Evolutionary conservation across 306 rosid species (phyloP), one percentile per base, ranked within the genome.

Genomic region (Hippophae rhamnoides): DNA sequence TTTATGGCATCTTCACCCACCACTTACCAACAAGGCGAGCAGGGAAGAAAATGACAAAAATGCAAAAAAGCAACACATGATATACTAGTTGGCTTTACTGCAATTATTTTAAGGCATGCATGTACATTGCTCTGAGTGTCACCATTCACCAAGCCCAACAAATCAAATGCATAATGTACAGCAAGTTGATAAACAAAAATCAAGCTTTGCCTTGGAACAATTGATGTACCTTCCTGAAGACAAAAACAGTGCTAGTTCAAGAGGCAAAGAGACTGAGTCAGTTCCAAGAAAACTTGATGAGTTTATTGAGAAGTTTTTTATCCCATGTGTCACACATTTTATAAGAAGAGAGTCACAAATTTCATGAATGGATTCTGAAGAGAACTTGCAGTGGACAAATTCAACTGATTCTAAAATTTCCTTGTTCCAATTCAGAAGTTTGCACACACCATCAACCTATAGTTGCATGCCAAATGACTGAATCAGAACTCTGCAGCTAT

Each of bases 361-460:
- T 62, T 69, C 75, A 59, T 80, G 67, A 10, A 90, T 18, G 69
- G 70, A 81, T 62, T 70, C 66, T 50, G 75, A 61, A 54, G 86
- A 85, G 74, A 87, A 66, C 62, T 57, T 73, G 75, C 96, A 87
- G 84, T 85, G 78, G 81, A 70, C 57, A 73, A 92, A 79, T 64
- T 87, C 95, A 73, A 92, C 77, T 5, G 95, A 79, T 12, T 79
- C 78, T 68, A 92, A 83, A 40, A 83, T 85, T 76, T 83, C 82
- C 49, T 67, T 69, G 62, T 83, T 85, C 72, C 83, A 89, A 66
- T 68, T 49, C 66, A 92, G 80, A 77, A 87, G 92, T 78, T 80
- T 74, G 84, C 95, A 85, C 45, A 87, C 61, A 64, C 82, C 95
- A 75, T 77, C 77, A 77, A 92, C 70, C 96, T 87, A 86, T 52